Conservation (phyloP, 2,329 filamentous ascomycete genomes). For the Phyllosticta citriasiana region DNA sequence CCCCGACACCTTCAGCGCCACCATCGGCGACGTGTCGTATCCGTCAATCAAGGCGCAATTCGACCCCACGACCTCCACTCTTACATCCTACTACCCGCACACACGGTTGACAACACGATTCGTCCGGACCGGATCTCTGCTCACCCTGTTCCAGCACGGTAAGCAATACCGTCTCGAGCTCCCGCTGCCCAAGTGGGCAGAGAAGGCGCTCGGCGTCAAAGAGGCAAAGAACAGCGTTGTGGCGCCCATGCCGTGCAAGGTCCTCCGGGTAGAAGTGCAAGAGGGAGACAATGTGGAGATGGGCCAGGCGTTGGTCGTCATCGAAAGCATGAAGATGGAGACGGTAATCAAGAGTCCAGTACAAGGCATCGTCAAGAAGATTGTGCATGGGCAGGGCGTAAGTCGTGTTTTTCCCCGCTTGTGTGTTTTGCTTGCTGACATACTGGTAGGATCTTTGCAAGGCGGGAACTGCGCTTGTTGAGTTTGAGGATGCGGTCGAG, state of each 20-base stretch:
- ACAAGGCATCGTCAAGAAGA: constrained; percentile 36
- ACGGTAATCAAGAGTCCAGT: constrained; percentile 42
- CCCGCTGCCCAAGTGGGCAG: constrained; percentile 64
- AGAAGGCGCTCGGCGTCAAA: constrained; percentile 75
- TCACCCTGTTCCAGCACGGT: constrained; percentile 69
- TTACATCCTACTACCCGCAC: constrained; percentile 72
- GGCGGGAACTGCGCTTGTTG: not conserved
- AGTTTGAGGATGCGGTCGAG: not conserved
- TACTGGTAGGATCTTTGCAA: constrained; percentile 19
- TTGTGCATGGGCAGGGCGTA: constrained; percentile 40
- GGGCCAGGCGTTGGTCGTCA: constrained; percentile 75
- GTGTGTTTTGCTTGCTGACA: constrained; percentile 11
- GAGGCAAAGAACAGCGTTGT: constrained; percentile 73
- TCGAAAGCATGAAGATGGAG: constrained; percentile 47
- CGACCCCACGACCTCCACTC: constrained; percentile 34
- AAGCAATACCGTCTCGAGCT: constrained; percentile 47
- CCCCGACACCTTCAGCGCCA: constrained; percentile 42
- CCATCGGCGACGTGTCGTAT: constrained; percentile 29
- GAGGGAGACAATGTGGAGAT: constrained; percentile 77
- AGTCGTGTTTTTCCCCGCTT: constrained; percentile 14
- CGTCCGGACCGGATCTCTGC: constrained; percentile 47
- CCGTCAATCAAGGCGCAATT: constrained; percentile 39
- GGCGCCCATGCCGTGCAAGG: constrained; percentile 96
- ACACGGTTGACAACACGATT: constrained; percentile 73
- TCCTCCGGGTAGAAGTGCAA: constrained; percentile 76